Percentiles rank a stretch among this genome's conserved stretches.
Evolutionary conservation across 2,329 filamentous ascomycete species (phyloP).

Genomic region (Parasarocladium wereldwijsianum): DNA sequence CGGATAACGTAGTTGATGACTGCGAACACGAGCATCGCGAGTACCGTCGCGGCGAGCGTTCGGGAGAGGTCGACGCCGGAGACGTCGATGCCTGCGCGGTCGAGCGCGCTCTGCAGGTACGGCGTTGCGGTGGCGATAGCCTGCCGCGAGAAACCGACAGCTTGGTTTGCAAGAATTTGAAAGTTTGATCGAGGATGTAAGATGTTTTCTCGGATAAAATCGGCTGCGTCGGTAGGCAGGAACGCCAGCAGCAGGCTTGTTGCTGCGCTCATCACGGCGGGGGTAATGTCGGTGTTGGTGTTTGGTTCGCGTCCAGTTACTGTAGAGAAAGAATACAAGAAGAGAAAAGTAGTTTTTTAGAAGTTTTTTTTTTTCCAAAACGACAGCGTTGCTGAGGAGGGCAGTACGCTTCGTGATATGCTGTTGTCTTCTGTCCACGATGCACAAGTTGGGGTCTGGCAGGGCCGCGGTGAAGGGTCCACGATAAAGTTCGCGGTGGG

Average conservation of each 20-base stretch:
- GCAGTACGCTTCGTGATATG: too few species aligned
- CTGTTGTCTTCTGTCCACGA: too few species aligned
- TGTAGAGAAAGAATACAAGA: too few species aligned
- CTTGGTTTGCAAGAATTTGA: conserved; percentile 22
- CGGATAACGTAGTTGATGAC: conserved; percentile 58
- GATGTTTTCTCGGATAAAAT: conserved; percentile 30
- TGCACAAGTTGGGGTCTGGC: too few species aligned
- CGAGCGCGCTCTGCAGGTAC: conserved; percentile 26
- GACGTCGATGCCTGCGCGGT: conserved; percentile 18
- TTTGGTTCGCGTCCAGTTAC: too few species aligned
- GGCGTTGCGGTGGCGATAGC: conserved; percentile 21
- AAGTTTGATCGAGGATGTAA: conserved; percentile 30
- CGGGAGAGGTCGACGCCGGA: conserved; percentile 20
- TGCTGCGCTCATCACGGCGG: conserved; percentile 15
- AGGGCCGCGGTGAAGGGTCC: too few species aligned
- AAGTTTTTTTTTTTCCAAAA: too few species aligned
- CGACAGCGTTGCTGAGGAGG: too few species aligned
- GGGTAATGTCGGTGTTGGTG: too few species aligned
- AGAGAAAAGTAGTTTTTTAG: too few species aligned
- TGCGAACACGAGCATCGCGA: conserved; percentile 41
- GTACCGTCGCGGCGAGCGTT: conserved; percentile 17
- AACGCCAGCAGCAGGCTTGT: conserved; percentile 22
- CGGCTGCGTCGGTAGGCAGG: conserved; percentile 28
- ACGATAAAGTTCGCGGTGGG: too few species aligned
- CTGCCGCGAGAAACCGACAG: conserved; percentile 14